Conservation (phyloP, 2,329 filamentous ascomycete species). For the Raffaelea albimanens region DNA sequence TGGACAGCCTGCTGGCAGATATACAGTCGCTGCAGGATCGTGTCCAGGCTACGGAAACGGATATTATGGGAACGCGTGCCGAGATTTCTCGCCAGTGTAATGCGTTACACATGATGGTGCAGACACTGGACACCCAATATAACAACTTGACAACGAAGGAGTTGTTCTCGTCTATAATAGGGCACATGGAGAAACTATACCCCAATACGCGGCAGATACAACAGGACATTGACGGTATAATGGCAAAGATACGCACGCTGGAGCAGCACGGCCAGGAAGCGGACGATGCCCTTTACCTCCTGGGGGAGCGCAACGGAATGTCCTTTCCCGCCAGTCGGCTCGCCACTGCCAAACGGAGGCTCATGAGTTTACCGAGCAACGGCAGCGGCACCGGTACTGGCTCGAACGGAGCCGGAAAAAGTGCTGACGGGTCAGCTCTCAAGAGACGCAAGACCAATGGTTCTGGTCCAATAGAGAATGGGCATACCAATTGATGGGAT, state of each 20-base stretch:
- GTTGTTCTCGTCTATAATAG: conserved; percentile 30
- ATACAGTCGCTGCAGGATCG: not conserved
- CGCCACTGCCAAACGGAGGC: too few species aligned
- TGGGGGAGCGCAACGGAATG: too few species aligned
- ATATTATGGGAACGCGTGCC: not conserved
- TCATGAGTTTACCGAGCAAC: too few species aligned
- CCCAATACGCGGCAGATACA: conserved; percentile 13
- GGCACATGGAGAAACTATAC: conserved; percentile 23
- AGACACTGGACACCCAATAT: conserved; percentile 35
- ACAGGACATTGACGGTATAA: conserved; percentile 6
- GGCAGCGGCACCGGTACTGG: too few species aligned
- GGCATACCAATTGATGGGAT: too few species aligned
- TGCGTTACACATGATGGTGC: conserved; percentile 25
- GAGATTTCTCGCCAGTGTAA: conserved; percentile 14
- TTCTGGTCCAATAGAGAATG: too few species aligned
- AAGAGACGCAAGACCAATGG: too few species aligned
- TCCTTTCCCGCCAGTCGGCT: too few species aligned
- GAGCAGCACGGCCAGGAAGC: not conserved
- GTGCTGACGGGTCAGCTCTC: too few species aligned
- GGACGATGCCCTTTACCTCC: too few species aligned
- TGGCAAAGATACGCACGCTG: not conserved
- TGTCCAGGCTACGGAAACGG: not conserved
- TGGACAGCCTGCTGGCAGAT: not conserved
- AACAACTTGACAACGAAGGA: conserved; percentile 36
- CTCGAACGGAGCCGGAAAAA: too few species aligned